Conservation (phyloP, 2,329 filamentous ascomycete genomes). For the Mollisia scopiformis region DNA sequence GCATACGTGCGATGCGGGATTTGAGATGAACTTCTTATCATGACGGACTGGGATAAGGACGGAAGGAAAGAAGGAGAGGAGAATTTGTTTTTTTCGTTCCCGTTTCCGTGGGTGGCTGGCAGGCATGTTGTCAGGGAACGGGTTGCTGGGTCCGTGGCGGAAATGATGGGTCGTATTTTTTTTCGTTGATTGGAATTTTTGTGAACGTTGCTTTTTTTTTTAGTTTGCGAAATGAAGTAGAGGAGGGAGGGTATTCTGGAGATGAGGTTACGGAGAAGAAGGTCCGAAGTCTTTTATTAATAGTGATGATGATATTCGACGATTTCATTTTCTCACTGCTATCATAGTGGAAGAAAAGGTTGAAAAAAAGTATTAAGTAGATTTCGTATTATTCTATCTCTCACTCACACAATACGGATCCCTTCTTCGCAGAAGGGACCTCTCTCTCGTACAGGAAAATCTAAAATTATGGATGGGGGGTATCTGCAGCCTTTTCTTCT, state of each 20-base stretch:
- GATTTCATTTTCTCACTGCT: too few relatives aligned
- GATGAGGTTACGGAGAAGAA: too few relatives aligned
- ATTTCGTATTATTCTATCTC: constrained; percentile 14
- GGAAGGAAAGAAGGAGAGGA: neutral
- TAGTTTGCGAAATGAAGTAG: neutral
- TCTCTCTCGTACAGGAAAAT: constrained; percentile 14
- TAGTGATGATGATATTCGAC: too few relatives aligned
- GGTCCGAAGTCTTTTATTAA: too few relatives aligned
- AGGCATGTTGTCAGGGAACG: too few relatives aligned
- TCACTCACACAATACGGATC: neutral
- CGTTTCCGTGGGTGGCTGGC: too few relatives aligned
- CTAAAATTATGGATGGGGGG: constrained; percentile 26
- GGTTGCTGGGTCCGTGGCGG: neutral
- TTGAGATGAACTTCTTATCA: neutral
- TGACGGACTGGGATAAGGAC: too few relatives aligned
- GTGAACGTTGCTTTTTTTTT: neutral
- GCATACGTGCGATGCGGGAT: neutral
- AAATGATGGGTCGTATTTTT: neutral
- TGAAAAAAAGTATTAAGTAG: constrained; percentile 13
- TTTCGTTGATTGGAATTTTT: neutral
- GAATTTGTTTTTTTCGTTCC: too few relatives aligned
- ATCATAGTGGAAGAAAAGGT: too few relatives aligned
- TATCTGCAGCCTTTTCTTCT: constrained; percentile 11
- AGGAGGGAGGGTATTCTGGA: neutral
- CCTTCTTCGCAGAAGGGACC: neutral